A percentile compares a stretch with the other conserved stretches of the same genome.
Evolutionary conservation across 2,329 filamentous ascomycete species (phyloP).

Genomic region (Fusarium heterosporum): DNA sequence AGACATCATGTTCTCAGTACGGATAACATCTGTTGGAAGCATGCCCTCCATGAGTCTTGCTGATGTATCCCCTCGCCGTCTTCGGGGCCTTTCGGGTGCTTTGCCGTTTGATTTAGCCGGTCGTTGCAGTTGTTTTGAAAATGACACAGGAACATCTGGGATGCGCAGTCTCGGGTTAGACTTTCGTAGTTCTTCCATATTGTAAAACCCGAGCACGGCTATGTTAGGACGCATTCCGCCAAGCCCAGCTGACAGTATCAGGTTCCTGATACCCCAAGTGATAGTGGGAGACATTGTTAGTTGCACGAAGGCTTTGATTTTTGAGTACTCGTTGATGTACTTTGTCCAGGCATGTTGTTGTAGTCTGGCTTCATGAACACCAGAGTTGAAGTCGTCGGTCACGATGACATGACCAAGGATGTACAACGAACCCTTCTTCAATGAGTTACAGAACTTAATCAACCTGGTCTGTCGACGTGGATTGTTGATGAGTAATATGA

Average conservation of each 20-base stretch:
- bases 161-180: conserved; percentile 68
- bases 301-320: conserved; percentile 91
- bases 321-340: conserved; percentile 83
- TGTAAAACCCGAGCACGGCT: conserved; percentile 83
- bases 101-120: conserved; percentile 50
- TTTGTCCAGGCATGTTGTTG: conserved; percentile 88
- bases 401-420: conserved; percentile 91
- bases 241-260: conserved; percentile 83
- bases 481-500: conserved; percentile 85
- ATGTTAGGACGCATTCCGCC: conserved; percentile 93
- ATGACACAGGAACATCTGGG: conserved; percentile 59
- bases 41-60: conserved; percentile 66
- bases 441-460: conserved; percentile 90
- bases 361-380: conserved; percentile 82
- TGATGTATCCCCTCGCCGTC: conserved; percentile 66
- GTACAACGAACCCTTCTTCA: conserved; percentile 89
- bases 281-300: conserved; percentile 84
- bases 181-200: conserved; percentile 78
- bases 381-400: conserved; percentile 80
- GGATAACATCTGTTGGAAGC: conserved; percentile 77
- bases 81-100: conserved; percentile 50
- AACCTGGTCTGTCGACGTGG: conserved; percentile 84
- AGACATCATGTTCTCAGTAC: conserved; percentile 75
- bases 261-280: conserved; percentile 86
- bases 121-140: conserved; percentile 50